Evolutionary conservation across 345 rosid genomes (phyloP).

Genomic region (Eucalyptus decipiens): DNA sequence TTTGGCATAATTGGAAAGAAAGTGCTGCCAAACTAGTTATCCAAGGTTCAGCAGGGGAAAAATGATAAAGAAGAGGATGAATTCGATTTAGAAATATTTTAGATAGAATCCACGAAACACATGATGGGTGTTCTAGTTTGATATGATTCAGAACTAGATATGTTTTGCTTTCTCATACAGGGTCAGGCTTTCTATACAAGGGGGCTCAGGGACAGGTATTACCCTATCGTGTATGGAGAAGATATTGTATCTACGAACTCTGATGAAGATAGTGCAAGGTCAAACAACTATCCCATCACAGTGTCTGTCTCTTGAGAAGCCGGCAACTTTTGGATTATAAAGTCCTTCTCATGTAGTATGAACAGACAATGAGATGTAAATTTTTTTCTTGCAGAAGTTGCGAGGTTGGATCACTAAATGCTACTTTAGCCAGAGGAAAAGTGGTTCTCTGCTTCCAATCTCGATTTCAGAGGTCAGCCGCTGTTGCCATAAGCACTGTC

Average conservation of each 20-base stretch:
- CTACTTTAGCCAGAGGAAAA: slow-evolving; percentile 36
- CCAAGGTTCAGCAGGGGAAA: neutral
- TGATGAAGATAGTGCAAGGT: slow-evolving; percentile 31
- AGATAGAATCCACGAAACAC: neutral
- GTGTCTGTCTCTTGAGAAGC: neutral
- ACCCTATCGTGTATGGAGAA: slow-evolving; percentile 33
- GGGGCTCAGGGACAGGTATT: slow-evolving; percentile 11
- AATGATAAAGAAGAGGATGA: neutral
- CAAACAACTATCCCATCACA: neutral
- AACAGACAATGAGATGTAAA: neutral
- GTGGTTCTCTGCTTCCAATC: slow-evolving; percentile 42
- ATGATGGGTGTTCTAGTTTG: neutral
- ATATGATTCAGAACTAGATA: neutral
- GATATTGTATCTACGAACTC: slow-evolving; percentile 17
- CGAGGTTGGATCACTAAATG: slow-evolving; percentile 20
- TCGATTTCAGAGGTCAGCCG: slow-evolving; percentile 21
- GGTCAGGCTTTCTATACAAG: slow-evolving; percentile 36
- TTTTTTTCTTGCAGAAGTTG: slow-evolving; percentile 15
- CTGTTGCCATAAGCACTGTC: slow-evolving; percentile 20
- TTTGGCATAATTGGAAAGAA: neutral
- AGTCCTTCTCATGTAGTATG: neutral
- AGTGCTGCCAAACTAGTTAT: neutral
- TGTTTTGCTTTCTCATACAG: slow-evolving; percentile 12
- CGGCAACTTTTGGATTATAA: neutral
- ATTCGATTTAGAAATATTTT: neutral